Base-by-base conservation (phyloP, 768 basidiomycete genomes). In the Cystobasidium ongulense region DNA sequence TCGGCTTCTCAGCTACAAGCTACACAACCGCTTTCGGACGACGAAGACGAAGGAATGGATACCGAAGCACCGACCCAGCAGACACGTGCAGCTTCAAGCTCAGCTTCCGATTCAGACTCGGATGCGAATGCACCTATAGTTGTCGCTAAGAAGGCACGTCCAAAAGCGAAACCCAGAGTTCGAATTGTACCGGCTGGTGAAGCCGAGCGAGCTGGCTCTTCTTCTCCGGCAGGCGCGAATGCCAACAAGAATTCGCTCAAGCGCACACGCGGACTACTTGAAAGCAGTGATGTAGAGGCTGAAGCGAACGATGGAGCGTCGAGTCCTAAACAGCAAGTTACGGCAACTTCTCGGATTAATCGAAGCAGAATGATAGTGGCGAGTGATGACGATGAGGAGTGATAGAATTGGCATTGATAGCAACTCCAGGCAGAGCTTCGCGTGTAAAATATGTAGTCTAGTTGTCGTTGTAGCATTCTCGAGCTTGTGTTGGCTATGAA, bases 371-470 rank as follows among this genome's bases (percentile, higher is more conserved):
- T 67, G 68, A 29, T 71, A 29, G 68, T 71, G 35, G 54, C 35
- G 33, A 59, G 68, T 59, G 54, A 59, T 31, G 68, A 71, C 17
- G 68, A 71, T 4, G 68, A 71, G 25, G 29, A 59, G 35, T 46
- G 62, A 39, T 63, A 5, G 8, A 18, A 38, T 17, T 61, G 57
- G 18, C 21, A 3, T 61, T 15, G 18, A 29, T 61, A 21, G 4
- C 46, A n/a, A 11, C 46, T 17, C n/a, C 15, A 50, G n/a, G 46
- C 15, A 21, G 10, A n/a, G 3, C 3, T 50, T 50, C 46, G 46
- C 46, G 46, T 50, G 15, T 11, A n/a, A 4, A 50, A 11, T 11
- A 4, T 17, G 46, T 21, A 50, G 46, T 50, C 18, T n/a, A 50
- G 46, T 50, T n/a, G 46, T 50, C 46, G 46, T 50, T 50, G 46